Base-by-base conservation (phyloP, 352 stramenopile genomes). In the Phytophthora constricta region DNA sequence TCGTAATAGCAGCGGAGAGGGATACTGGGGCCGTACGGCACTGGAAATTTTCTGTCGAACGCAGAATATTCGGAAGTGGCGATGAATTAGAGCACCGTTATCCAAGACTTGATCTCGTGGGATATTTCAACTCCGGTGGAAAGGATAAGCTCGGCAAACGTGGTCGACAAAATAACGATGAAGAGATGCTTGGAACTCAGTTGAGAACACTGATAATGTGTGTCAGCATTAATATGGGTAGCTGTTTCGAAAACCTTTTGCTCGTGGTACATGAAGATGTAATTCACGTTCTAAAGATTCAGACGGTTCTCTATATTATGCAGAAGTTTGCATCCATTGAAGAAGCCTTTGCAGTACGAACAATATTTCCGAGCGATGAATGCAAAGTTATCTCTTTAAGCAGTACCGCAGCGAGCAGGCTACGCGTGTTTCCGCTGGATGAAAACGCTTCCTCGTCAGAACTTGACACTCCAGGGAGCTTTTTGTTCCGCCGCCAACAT, bases 271-370 rank as follows among this genome's bases (percentile, higher is more conserved):
- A 70, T 16, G 63, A 74, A 3, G 80, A 90, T 34, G 49, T 88
- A 4, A 82, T 92, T 26, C 74, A 92, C 42, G 82, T 91, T n/a
- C 56, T 91, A 9, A 92, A 91, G 42, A 72, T 92, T 17, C 82
- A 91, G 28, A 62, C 74, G 7, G 66, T 82, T 19, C 55, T 91
- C 17, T 70, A 77, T 10, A 20, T 68, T 5, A 61, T 80, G 43
- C 66, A 77, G 20, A 45, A 69, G n/a, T 62, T 72, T 41, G 20
- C 50, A 0, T 33, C 53, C 4, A 56, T 51, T 1, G 73, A 80
- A 61, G 64, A 70, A 49, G 54, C 42, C 3, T 60, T 47, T 9
- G 57, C 60, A n/a, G 37, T 82, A 16, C 65, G 70, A 37, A 46
- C 55, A 50, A 53, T 77, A 45, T 45, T 10, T 4, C 42, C 39